These are phyloP conservation scores for Salvia splendens DNA, from an alignment of 257 asterid genomes.

Conservation along the genomic window DNA sequence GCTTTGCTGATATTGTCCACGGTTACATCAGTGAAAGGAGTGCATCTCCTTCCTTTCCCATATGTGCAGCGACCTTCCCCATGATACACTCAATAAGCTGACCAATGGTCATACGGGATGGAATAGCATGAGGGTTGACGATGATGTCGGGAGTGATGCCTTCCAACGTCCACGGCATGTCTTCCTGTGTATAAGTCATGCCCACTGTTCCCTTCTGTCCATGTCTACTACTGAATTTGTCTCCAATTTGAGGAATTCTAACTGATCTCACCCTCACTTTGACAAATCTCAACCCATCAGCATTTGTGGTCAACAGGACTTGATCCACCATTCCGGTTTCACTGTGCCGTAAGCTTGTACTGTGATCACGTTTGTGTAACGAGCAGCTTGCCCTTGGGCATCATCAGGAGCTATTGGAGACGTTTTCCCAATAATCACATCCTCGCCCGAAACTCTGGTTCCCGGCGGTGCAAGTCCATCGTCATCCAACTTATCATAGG, in stretches of 20 bases:
- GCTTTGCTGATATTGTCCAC: conserved; percentile 95
- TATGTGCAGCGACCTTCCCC: conserved; percentile 98
- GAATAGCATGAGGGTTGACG: conserved; percentile 96
- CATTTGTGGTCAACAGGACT: conserved; percentile 86
- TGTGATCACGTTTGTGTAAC: conserved; percentile 95
- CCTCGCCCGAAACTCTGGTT: conserved; percentile 93
- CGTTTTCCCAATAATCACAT: conserved; percentile 94
- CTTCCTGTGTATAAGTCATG: conserved; percentile 96
- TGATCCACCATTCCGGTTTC: conserved; percentile 97
- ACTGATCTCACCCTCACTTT: conserved; percentile 95
- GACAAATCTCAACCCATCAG: conserved; percentile 92
- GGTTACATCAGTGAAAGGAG: conserved; percentile 94
- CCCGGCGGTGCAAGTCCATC: conserved; percentile 99
- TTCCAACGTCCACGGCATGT: conserved; percentile 96
- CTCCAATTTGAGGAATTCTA: conserved; percentile 94
- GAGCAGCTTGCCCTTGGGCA: conserved; percentile 78
- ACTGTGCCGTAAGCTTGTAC: conserved; percentile 94
- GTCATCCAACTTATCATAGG: conserved; percentile 91
- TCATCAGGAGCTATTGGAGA: conserved; percentile 90
- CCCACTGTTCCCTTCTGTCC: conserved; percentile 99
- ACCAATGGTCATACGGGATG: conserved; percentile 98
- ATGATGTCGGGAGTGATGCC: conserved; percentile 90
- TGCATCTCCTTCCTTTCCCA: conserved; percentile 99
- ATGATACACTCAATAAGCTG: conserved; percentile 94
- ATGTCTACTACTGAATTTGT: conserved; percentile 92